phyloP scores from a whole-genome alignment of 441 rosid genomes.

The Jatropha podagrica region DNA sequence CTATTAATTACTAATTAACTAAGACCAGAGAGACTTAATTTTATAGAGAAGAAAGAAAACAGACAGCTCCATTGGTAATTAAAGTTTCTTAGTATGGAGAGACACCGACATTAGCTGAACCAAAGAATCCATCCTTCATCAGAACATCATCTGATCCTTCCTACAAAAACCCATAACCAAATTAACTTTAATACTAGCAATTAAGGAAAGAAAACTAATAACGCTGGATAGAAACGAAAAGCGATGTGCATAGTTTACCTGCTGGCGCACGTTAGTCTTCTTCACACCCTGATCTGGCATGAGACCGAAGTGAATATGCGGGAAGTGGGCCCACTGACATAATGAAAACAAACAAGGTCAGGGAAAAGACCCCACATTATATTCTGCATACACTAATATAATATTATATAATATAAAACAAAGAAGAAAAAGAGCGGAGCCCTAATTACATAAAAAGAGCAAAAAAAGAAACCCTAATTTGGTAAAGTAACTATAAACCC shows the following conservation, averaged over 20 bases:
- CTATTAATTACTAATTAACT: not conserved
- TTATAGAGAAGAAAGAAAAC: not conserved
- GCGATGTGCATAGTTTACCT: conserved; percentile 31
- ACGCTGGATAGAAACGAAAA: not conserved
- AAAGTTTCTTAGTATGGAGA: conserved; percentile 49
- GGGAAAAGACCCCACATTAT: conserved; percentile 12
- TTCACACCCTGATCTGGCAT: conserved; percentile 94
- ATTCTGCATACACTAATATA: not conserved
- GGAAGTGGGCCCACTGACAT: conserved; percentile 98
- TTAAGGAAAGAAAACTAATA: no score
- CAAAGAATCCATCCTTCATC: conserved; percentile 78
- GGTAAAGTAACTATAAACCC: conserved; percentile 31
- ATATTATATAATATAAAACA: not conserved
- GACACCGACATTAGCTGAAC: conserved; percentile 68
- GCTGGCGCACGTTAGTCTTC: conserved; percentile 78
- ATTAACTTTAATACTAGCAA: not conserved
- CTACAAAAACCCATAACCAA: conserved; percentile 30
- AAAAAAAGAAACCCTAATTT: conserved; percentile 32
- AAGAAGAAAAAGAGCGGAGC: conserved; percentile 8
- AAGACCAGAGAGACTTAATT: not conserved
- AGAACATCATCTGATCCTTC: conserved; percentile 69
- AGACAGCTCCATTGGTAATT: not conserved
- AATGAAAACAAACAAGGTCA: conserved; percentile 16
- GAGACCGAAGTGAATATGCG: conserved; percentile 97
- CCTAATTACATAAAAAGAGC: conserved; percentile 15